Evolutionary conservation across 75 land plant genomes (phyloP).

Genomic region (Sequoiadendron giganteum): DNA sequence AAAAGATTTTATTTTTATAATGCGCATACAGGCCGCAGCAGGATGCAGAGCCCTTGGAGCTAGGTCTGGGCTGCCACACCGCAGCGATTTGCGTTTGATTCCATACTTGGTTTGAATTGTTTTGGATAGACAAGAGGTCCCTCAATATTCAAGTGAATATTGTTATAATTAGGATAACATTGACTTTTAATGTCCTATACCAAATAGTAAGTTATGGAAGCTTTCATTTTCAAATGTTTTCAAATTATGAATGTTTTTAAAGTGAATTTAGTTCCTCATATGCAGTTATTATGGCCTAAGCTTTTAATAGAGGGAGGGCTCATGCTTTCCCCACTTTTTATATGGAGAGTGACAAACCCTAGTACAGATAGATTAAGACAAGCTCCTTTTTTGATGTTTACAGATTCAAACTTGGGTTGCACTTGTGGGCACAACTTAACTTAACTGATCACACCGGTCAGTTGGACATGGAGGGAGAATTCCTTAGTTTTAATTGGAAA

Average conservation of each 20-base stretch:
- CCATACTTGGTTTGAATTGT: slow-evolving; percentile 17
- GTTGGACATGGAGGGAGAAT: not conserved
- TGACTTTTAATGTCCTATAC: too few relatives aligned
- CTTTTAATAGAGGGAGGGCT: not conserved
- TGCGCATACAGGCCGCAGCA: slow-evolving; percentile 46
- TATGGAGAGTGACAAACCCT: not conserved
- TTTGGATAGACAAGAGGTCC: not conserved
- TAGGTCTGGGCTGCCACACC: slow-evolving; percentile 61
- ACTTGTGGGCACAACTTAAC: not conserved
- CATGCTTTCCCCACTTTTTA: not conserved
- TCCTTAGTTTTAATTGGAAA: not conserved
- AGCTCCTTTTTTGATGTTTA: too few relatives aligned
- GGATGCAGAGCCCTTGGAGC: slow-evolving; percentile 79
- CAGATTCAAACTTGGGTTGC: not conserved
- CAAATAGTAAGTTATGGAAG: not conserved
- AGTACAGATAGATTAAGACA: not conserved
- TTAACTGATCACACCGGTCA: not conserved
- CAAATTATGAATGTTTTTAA: not conserved
- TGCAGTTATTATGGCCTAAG: too few relatives aligned
- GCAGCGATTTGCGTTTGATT: slow-evolving; percentile 49
- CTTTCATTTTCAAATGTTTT: not conserved
- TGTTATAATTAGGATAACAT: too few relatives aligned
- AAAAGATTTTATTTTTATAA: not conserved
- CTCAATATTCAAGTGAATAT: not conserved
- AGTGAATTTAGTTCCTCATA: too few relatives aligned